phyloP scores from a whole-genome alignment of 148 eudicot species.

The Rhododendron griersonianum region DNA sequence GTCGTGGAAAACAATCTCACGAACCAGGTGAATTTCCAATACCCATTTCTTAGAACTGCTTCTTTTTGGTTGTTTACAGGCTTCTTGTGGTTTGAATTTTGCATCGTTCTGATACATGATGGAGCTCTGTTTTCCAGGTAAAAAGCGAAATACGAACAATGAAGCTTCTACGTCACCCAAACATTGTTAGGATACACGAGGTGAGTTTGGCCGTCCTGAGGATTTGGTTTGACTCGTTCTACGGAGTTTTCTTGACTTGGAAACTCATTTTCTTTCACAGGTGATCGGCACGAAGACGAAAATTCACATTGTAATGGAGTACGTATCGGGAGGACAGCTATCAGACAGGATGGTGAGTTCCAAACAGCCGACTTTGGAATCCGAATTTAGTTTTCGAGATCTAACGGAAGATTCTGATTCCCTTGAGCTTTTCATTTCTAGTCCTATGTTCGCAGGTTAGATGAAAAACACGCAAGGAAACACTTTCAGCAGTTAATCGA shows the following conservation, averaged over 20 bases:
- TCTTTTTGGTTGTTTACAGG: background rate
- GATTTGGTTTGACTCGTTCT: background rate
- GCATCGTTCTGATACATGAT: background rate
- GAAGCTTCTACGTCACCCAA: constrained; percentile 57
- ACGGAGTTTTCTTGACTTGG: background rate
- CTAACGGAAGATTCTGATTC: background rate
- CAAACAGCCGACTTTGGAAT: background rate
- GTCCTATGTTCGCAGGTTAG: constrained; percentile 32
- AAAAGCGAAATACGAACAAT: constrained; percentile 50
- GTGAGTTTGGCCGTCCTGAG: constrained; percentile 3
- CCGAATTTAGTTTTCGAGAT: background rate
- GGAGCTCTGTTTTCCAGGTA: constrained; percentile 23
- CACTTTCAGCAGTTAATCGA: constrained; percentile 53
- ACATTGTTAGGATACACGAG: constrained; percentile 50
- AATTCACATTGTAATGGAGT: constrained; percentile 56
- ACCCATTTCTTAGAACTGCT: background rate
- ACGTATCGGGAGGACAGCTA: constrained; percentile 49
- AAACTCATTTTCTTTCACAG: constrained; percentile 16
- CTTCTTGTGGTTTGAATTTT: background rate
- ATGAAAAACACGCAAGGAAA: constrained; percentile 37
- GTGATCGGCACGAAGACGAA: constrained; percentile 54
- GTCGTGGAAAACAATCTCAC: constrained; percentile 39
- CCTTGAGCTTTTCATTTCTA: constrained; percentile 1
- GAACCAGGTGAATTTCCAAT: constrained; percentile 30
- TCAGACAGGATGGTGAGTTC: constrained; percentile 46